phyloP scores from a whole-genome alignment of 768 basidiomycete genomes.

The Daedalea quercina region DNA sequence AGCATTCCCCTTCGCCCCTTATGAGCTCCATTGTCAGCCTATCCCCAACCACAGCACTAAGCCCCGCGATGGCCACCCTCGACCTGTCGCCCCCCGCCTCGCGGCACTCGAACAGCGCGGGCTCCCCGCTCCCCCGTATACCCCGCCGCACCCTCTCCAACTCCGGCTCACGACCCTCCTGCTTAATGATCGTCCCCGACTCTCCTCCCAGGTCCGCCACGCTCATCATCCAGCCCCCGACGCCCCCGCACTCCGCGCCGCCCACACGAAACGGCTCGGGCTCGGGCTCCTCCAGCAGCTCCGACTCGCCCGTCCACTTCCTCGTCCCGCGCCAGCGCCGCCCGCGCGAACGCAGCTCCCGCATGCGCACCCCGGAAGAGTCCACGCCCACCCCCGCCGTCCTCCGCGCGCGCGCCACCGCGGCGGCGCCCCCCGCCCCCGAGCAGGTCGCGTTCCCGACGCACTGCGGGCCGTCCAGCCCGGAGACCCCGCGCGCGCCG shows the following conservation, averaged over 20 bases:
- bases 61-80: not conserved
- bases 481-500: constrained; percentile 12
- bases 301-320: constrained; percentile 15
- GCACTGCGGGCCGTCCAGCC: constrained; percentile 3
- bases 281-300: constrained; percentile 11
- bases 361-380: constrained; percentile 30
- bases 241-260: constrained; percentile 13
- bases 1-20: not conserved
- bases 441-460: constrained; percentile 9
- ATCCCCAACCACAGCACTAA: not conserved
- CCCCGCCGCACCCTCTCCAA: constrained; percentile 42
- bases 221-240: constrained; percentile 18
- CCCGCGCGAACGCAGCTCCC: constrained; percentile 19
- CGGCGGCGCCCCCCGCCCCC: constrained; percentile 5
- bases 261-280: not conserved
- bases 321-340: constrained; percentile 17
- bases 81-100: constrained; percentile 18
- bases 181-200: not conserved
- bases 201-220: constrained; percentile 1
- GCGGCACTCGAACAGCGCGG: constrained; percentile 44
- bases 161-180: constrained; percentile 10
- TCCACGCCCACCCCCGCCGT: constrained; percentile 39
- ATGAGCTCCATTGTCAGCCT: not conserved
- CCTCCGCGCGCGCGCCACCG: constrained; percentile 17
- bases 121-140: constrained; percentile 54